A percentile compares a stretch with the other conserved stretches of the same genome.
Evolutionary conservation across 352 stramenopile species (phyloP).

Genomic region (Phytophthora pseudosyringae): DNA sequence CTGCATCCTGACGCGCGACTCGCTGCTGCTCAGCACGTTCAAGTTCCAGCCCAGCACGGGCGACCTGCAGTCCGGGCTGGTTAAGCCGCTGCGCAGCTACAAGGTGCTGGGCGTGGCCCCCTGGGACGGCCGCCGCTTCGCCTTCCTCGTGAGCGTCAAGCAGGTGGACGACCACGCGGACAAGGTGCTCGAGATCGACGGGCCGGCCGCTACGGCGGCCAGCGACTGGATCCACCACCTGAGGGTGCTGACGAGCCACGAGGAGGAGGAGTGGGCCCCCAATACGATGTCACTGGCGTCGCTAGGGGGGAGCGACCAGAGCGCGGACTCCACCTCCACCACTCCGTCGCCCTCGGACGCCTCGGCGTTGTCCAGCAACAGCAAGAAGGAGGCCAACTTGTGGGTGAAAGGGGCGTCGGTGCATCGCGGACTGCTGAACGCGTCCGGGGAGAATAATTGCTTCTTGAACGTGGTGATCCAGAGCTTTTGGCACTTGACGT

Average conservation of each 20-base stretch:
- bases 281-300: slow-evolving; percentile 31
- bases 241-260: slow-evolving; percentile 52
- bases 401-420: slow-evolving; percentile 86
- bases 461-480: slow-evolving; percentile 93
- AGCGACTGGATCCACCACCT: slow-evolving; percentile 83
- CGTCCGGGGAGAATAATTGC: slow-evolving; percentile 89
- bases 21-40: slow-evolving; percentile 76
- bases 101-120: slow-evolving; percentile 74
- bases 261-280: slow-evolving; percentile 43
- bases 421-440: slow-evolving; percentile 80
- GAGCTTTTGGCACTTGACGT: slow-evolving; percentile 91
- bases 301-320: slow-evolving; percentile 38
- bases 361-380: slow-evolving; percentile 25
- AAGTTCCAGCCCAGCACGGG: slow-evolving; percentile 85
- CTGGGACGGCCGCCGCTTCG: slow-evolving; percentile 75
- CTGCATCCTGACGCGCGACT: slow-evolving; percentile 77
- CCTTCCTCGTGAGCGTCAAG: slow-evolving; percentile 78
- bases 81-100: slow-evolving; percentile 72
- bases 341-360: slow-evolving; percentile 21
- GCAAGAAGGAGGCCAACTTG: slow-evolving; percentile 72
- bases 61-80: slow-evolving; percentile 60
- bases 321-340: slow-evolving; percentile 17
- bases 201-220: slow-evolving; percentile 56
- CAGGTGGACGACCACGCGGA: slow-evolving; percentile 73
- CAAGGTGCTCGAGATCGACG: slow-evolving; percentile 82